Conservation (phyloP, 805 yeast genomes). For the Candida tammaniensis region DNA sequence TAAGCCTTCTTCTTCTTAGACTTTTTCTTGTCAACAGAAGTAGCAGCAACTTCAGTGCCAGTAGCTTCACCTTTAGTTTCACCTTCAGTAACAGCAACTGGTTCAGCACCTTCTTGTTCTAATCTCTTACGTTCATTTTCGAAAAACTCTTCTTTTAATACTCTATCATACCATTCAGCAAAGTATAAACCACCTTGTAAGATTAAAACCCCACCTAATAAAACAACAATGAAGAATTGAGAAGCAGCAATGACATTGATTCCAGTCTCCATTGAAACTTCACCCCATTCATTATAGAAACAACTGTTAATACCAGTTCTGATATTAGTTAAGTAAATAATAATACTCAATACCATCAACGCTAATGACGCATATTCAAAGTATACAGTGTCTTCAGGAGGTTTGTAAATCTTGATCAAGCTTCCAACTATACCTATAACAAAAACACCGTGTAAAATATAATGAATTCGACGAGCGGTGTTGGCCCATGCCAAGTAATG, state of each 20-base stretch:
- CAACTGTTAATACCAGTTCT: conserved; percentile 75
- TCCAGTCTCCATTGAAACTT: conserved; percentile 82
- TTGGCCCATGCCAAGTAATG: conserved; percentile 78
- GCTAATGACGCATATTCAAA: conserved; percentile 88
- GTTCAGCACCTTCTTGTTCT: conserved; percentile 10
- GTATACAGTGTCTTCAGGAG: conserved; percentile 77
- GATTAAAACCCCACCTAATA: conserved; percentile 73
- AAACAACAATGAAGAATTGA: conserved; percentile 67
- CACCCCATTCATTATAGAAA: conserved; percentile 83
- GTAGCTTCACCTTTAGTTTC: conserved; percentile 10
- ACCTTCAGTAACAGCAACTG: conserved; percentile 12
- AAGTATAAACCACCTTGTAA: conserved; percentile 89
- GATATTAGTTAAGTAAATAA: conserved; percentile 83
- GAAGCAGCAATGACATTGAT: conserved; percentile 90
- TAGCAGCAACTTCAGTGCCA: conserved; percentile 9
- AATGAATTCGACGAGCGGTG: conserved; percentile 57
- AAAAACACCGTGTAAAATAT: conserved; percentile 60
- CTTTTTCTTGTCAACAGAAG: conserved; percentile 9
- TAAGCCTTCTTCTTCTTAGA: too few species aligned
- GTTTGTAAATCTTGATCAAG: conserved; percentile 77
- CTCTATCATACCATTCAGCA: conserved; percentile 61
- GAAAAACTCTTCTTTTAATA: conserved; percentile 31
- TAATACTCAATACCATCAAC: conserved; percentile 66
- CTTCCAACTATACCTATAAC: conserved; percentile 69
- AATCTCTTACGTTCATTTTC: conserved; percentile 16